These are phyloP conservation scores for Lupinus albus DNA, from an alignment of 306 rosid species.

Conservation along the genomic window DNA sequence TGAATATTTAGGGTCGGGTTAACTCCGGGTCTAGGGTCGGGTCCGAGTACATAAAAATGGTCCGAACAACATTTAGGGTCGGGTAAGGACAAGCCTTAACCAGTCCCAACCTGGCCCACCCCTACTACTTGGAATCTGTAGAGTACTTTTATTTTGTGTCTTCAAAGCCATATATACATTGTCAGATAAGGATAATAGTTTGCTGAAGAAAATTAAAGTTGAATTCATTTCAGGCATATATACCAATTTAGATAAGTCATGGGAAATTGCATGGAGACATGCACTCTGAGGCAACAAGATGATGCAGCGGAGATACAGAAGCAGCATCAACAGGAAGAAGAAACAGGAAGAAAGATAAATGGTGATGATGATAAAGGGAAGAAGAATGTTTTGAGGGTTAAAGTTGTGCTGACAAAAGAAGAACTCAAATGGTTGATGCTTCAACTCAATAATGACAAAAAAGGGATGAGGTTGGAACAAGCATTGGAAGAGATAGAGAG, in stretches of 20 bases:
- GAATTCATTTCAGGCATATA: neutral
- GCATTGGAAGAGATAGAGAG: constrained; percentile 60
- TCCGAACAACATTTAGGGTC: too few species aligned
- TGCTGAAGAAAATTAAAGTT: too few species aligned
- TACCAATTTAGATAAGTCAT: constrained; percentile 35
- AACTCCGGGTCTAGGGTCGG: too few species aligned
- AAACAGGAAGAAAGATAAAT: constrained; percentile 24
- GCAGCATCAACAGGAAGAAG: constrained; percentile 27
- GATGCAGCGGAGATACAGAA: constrained; percentile 19
- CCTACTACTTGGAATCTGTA: neutral
- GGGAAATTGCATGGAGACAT: constrained; percentile 82
- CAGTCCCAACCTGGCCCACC: too few species aligned
- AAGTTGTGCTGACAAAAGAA: constrained; percentile 71
- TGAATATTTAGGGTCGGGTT: too few species aligned
- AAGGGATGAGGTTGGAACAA: constrained; percentile 57
- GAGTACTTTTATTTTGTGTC: neutral
- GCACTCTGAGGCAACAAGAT: constrained; percentile 22
- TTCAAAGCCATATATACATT: neutral
- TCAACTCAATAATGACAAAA: constrained; percentile 53
- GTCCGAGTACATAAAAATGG: too few species aligned
- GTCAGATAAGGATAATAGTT: neutral
- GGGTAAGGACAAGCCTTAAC: too few species aligned
- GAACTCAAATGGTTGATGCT: constrained; percentile 73
- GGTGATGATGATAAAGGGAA: constrained; percentile 16
- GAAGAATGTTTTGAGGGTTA: constrained; percentile 56